Evolutionary conservation across 257 asterid species (phyloP), one percentile per base, ranked within the genome.

Genomic region (Leptodermis oblonga): DNA sequence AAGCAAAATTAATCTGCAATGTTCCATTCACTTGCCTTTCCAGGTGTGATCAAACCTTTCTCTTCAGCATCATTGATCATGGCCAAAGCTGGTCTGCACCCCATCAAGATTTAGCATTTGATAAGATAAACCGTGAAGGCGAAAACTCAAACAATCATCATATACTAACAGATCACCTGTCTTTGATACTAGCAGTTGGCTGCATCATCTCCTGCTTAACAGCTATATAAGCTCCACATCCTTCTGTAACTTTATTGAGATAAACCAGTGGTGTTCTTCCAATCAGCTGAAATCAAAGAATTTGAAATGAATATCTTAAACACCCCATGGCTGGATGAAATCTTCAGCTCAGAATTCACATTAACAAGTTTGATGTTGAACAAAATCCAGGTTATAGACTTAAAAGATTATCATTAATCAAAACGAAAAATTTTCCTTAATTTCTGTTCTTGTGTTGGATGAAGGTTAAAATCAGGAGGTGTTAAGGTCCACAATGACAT

Each of bases 181-280:
- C 99, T 82, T 94, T 94, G 85, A 94, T 87, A 91, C 99, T 94
- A 30, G 99, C 70, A 60, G 99, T 94, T 42, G 99, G 99, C 81
- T 94, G 99, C 86, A 91, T 82, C 97, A 94, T 94, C 68, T 94
- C 97, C 79, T 94, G 99, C 76, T 94, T 94, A 23, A 80, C 97
- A 33, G 99, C 97, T 42, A 94, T 80, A 71, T 86, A 86, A 73
- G 95, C 97, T 22, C 97, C 99, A 67, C 97, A 89, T 14, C 95
- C 97, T 79, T 91, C 93, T 0, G 88, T 82, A 17, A 94, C 89
- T 82, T 83, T 89, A 69, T 91, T 94, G 8, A 94, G 96, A 78
- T 87, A 94, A 26, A 89, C 97, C 3, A 91, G 80, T 45, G 99
- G 99, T 3, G 99, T 94, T 77, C 85, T 85, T 14, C 99, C 99